Evolutionary conservation across 1,139 yeast species (phyloP), one percentile per base, ranked within the genome.

Genomic region (Hanseniaspora gamundiae): DNA sequence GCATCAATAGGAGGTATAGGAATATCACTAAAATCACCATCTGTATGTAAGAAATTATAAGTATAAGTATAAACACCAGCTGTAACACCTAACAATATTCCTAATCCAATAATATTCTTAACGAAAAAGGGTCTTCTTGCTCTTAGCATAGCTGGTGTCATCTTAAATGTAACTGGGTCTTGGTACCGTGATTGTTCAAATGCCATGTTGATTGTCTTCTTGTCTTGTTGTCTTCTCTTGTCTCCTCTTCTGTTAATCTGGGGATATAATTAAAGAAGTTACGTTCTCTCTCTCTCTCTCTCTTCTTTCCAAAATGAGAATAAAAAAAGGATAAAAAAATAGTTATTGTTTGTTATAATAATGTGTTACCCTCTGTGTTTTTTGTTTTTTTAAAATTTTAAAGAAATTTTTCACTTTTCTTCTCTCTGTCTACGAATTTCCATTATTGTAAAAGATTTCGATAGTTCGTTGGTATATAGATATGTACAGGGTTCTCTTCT

Each of bases 1-100:
- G 84, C 94, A 39, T 80, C 74, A 51, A 88, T 73, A 26, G 96
- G 96, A 42, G 97, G 97, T 51, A 88, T 79, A 42, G 96, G 96
- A 54, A 88, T 83, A 60, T 87, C 95, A 42, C 72, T 74, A 59
- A 88, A 85, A 53, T 88, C 95, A 42, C 57, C 59, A 59, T 87
- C 96, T 50, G 76, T 76, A 51, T 77, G 77, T 58, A 88, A 72
- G 58, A 77, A 74, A 44, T 69, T 66, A 70, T 77, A 81, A 0
- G 95, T 84, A 69, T 84, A 87, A 44, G 62, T 53, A 62, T 85
- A 87, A 20, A 85, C 80, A 33, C 82, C 80, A 17, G 74, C 66
- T 4, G 93, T 80, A 42, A 85, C 65, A 14, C 80, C 73, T 17
- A 78, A 65, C 20, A 84, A 68, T 0, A 73, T 61, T 17, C 69